Percentiles rank a stretch among this genome's conserved stretches.
Conservation (phyloP, 768 basidiomycete genomes). For the Dioszegia crocea region DNA sequence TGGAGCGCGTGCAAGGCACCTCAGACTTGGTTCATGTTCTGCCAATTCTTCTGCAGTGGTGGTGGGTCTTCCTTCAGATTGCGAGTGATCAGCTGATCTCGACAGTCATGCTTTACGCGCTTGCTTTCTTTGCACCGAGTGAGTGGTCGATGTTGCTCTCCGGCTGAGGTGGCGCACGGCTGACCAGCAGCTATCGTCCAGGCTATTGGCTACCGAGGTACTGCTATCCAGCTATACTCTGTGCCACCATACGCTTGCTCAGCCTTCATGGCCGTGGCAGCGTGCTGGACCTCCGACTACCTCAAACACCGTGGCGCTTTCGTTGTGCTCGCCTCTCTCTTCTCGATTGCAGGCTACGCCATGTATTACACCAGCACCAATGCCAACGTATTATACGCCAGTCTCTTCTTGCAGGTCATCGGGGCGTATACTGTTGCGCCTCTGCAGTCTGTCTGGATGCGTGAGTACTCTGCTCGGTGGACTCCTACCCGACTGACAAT, state of each 20-base stretch:
- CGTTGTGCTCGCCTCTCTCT: constrained; percentile 15
- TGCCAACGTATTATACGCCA: constrained; percentile 32
- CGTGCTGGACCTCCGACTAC: constrained; percentile 17
- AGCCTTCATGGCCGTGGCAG: constrained; percentile 14
- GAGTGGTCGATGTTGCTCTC: too few species aligned
- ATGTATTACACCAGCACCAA: constrained; percentile 27
- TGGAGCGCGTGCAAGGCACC: constrained; percentile 13
- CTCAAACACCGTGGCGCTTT: constrained; percentile 21
- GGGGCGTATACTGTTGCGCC: constrained; percentile 43
- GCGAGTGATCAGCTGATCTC: not conserved
- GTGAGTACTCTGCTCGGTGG: not conserved
- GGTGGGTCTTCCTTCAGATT: constrained; percentile 6
- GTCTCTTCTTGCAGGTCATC: constrained; percentile 46
- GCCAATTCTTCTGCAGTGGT: constrained; percentile 25
- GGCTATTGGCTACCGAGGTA: constrained; percentile 22
- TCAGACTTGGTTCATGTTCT: constrained; percentile 25
- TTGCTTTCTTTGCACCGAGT: constrained; percentile 30
- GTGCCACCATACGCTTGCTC: constrained; percentile 31
- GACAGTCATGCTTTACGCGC: constrained; percentile 23
- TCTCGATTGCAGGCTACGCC: constrained; percentile 23
- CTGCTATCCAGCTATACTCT: constrained; percentile 22
- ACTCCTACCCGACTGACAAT: not conserved
- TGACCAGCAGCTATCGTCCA: constrained; percentile 22
- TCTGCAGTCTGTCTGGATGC: constrained; percentile 36
- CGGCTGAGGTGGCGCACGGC: too few species aligned